Evolutionary conservation across 306 rosid species (phyloP).

Genomic region (Fragaria nilgerrensis): DNA sequence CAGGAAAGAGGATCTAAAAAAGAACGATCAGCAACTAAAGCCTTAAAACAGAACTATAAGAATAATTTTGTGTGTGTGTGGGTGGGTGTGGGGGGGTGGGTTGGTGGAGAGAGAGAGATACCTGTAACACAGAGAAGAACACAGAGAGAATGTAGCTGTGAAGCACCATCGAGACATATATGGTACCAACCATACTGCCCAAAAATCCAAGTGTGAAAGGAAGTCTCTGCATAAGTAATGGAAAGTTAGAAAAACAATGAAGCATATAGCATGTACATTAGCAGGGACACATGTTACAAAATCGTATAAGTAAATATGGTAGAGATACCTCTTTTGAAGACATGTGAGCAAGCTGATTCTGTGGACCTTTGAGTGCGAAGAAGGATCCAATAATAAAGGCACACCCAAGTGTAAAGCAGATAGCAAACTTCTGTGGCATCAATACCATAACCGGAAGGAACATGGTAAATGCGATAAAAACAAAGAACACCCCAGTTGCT

Average conservation of each 20-base stretch:
- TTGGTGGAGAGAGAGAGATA: conserved; percentile 26
- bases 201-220: conserved; percentile 79
- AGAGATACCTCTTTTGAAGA: conserved; percentile 68
- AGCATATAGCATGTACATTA: background rate
- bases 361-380: conserved; percentile 81
- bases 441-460: conserved; percentile 92
- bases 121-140: conserved; percentile 88
- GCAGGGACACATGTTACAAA: background rate
- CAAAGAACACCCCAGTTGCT: conserved; percentile 79
- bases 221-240: conserved; percentile 63
- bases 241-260: conserved; percentile 11
- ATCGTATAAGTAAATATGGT: conserved; percentile 9
- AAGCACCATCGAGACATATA: conserved; percentile 90
- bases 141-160: conserved; percentile 92
- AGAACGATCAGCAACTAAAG: background rate
- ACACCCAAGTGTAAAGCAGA: conserved; percentile 92
- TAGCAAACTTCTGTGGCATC: conserved; percentile 90
- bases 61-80: background rate
- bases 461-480: conserved; percentile 86
- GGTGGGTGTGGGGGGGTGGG: background rate
- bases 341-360: conserved; percentile 83
- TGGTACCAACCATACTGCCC: conserved; percentile 80
- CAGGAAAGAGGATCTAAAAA: background rate
- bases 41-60: background rate
- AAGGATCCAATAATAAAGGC: conserved; percentile 82